These are phyloP conservation scores for Suhomyces vadensis DNA, from an alignment of 805 yeast genomes.

Conservation along the genomic window DNA sequence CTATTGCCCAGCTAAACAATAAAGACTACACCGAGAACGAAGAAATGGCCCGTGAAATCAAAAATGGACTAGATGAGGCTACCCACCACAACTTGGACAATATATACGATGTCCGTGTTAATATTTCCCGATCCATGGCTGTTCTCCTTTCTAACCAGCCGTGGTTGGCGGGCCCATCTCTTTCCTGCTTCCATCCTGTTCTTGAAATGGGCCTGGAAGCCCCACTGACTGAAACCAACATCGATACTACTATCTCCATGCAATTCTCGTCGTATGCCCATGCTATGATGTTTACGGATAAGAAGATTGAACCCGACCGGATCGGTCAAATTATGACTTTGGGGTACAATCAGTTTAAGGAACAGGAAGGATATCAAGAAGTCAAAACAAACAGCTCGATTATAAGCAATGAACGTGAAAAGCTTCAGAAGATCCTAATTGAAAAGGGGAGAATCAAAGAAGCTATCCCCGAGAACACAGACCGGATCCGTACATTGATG, in stretches of 20 bases:
- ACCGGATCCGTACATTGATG: neutral
- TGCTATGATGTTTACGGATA: neutral
- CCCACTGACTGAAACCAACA: no score
- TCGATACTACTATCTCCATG: no score
- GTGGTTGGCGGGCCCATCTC: conserved; percentile 8
- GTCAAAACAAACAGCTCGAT: neutral
- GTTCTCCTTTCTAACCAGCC: neutral
- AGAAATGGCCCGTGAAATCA: neutral
- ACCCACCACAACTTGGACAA: conserved; percentile 7
- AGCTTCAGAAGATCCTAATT: conserved; percentile 4
- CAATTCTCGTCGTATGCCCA: neutral
- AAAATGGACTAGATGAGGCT: no score
- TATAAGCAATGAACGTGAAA: conserved; percentile 3
- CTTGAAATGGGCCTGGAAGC: no score
- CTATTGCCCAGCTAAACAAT: conserved; percentile 10
- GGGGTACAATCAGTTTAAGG: neutral
- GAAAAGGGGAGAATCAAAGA: conserved; percentile 1
- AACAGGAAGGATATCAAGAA: neutral
- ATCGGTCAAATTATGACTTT: neutral
- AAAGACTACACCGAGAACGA: conserved; percentile 6
- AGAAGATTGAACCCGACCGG: neutral
- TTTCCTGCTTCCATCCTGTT: neutral
- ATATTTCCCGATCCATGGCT: conserved; percentile 5
- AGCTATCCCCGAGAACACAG: neutral
- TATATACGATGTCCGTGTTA: conserved; percentile 9